Conservation (phyloP, 106 monocot species). For the Hemerocallis citrina region DNA sequence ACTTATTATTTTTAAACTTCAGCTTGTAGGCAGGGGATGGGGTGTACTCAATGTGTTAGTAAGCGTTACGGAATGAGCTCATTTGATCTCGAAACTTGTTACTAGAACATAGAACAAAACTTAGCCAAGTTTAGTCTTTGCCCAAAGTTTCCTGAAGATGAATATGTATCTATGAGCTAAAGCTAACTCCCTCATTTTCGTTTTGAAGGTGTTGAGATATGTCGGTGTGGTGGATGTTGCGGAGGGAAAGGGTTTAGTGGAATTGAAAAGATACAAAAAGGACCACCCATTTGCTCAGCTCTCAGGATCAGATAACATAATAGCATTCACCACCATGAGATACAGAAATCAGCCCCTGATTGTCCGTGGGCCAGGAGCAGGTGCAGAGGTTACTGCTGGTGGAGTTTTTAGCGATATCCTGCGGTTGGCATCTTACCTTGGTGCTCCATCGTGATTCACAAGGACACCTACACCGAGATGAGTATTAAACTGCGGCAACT, state of each 20-base stretch:
- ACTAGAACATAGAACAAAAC: no score
- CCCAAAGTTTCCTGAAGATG: no score
- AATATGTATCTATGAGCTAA: background rate
- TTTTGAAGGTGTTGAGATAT: conserved; percentile 73
- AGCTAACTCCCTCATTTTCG: background rate
- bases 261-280: conserved; percentile 69
- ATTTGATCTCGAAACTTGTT: no score
- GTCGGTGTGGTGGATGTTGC: conserved; percentile 77
- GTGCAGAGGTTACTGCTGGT: conserved; percentile 88
- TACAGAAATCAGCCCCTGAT: conserved; percentile 93
- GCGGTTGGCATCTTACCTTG: conserved; percentile 79
- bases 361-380: conserved; percentile 87
- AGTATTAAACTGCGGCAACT: no score
- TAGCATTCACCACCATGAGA: conserved; percentile 80
- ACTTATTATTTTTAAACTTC: no score
- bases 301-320: conserved; percentile 93
- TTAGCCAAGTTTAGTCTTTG: no score
- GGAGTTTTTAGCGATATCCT: conserved; percentile 92
- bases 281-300: conserved; percentile 95
- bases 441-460: conserved; percentile 91
- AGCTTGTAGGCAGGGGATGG: no score
- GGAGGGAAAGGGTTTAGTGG: conserved; percentile 52
- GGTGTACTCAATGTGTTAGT: no score
- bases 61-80: no score
- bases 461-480: no score